phyloP scores from a whole-genome alignment of 2,329 filamentous ascomycete genomes.

The Penicillium sp. region DNA sequence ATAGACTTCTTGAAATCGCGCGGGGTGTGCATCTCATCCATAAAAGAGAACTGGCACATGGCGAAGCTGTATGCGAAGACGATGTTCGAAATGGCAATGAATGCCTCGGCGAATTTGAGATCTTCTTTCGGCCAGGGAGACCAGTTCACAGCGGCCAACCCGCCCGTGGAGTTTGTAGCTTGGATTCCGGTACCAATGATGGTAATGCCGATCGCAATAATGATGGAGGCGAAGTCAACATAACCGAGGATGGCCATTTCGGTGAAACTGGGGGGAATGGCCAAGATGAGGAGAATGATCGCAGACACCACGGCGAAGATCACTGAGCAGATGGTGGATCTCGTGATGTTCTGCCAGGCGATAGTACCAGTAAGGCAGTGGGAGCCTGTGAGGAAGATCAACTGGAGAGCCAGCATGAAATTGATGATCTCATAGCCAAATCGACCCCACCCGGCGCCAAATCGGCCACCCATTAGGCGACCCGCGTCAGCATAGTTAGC shows the following conservation, averaged over 20 bases:
- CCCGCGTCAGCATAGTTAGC: conserved; percentile 47
- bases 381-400: conserved; percentile 6
- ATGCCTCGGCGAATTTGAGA: conserved; percentile 5
- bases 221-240: conserved; percentile 9
- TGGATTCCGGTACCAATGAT: conserved; percentile 9
- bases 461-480: conserved; percentile 40
- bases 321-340: conserved; percentile 6
- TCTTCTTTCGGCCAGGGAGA: conserved; percentile 7
- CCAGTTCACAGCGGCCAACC: conserved; percentile 4
- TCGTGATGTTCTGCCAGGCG: conserved; percentile 8
- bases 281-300: conserved; percentile 4
- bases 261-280: conserved; percentile 8
- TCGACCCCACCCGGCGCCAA: conserved; percentile 36
- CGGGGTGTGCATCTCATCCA: conserved; percentile 7
- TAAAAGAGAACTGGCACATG: conserved; percentile 12
- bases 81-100: conserved; percentile 9
- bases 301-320: conserved; percentile 10
- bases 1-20: conserved; percentile 10
- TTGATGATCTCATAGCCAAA: conserved; percentile 34
- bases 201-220: conserved; percentile 8
- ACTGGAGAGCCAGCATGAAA: conserved; percentile 7
- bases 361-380: conserved; percentile 8
- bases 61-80: conserved; percentile 11
- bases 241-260: conserved; percentile 10
- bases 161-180: background rate